Evolutionary conservation across 768 basidiomycete genomes (phyloP), one percentile per base, ranked within the genome.

Genomic region (Podaxis pistillaris): DNA sequence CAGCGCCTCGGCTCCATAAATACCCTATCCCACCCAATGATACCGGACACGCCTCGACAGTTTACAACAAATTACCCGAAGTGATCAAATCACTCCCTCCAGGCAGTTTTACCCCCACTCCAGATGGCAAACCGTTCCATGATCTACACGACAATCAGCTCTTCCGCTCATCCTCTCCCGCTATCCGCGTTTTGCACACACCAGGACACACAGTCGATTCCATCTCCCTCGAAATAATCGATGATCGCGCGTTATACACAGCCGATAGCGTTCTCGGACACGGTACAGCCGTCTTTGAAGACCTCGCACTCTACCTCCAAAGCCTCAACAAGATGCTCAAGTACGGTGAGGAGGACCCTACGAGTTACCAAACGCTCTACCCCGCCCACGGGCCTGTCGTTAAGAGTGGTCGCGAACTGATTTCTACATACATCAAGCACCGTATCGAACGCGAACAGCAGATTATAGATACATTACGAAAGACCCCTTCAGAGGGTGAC

Each of bases 141-240:
- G 82, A 86, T 61, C 76, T 92, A 13, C 66, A 69, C 46, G 84
- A 91, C 59, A 74, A 73, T 0, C 89, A 93, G 69, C 69, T 73
- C 1, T 69, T 92, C 41, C 60, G 72, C 15, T 70, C 82, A 28
- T 71, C 77, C 3, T 54, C 62, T 11, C 63, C 67, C 9, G 68
- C 77, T 17, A 80, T 97, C 9, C 80, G 80, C 26, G 84, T 97
- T 24, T 68, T 98, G 0, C 88, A 93, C 70, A 88, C 93, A 0
- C 96, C 96, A 0, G 96, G 96, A 0, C 96, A 98, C 67, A 98
- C 96, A 0, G 68, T 76, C 51, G 96, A 98, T 72, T 95, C 93
- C 2, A 83, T 97, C 69, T 87, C 82, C 54, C 77, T 98, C 41
- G 77, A 87, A 60, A 77, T 94, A 56, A 79, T 84, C 0, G 81